Base-by-base conservation (phyloP, 1,284 basidiomycete genomes). In the Cryptococcus hybrid region DNA sequence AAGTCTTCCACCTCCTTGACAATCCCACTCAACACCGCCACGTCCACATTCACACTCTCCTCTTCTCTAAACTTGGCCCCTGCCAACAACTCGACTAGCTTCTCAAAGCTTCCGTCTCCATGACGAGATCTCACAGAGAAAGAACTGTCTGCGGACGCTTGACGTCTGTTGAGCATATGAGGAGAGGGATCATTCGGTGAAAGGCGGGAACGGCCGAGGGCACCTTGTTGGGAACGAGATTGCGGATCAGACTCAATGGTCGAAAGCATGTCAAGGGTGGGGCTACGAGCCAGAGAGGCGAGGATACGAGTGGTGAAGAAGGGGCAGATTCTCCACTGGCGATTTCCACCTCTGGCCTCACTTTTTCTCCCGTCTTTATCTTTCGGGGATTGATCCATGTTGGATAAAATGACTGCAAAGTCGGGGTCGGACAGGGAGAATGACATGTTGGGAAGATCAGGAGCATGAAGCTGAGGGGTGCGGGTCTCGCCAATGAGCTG, bases 11-110 rank as follows among this genome's bases (percentile, higher is more conserved):
- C 78, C 57, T 87, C 84, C 42, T 78, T 78, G 38, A 94, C 70
- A 15, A 94, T 84, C 11, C 84, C 83, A 69, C 89, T 87, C 24
- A 94, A 81, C 58, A 95, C 85, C 47, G 79, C 82, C 34, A 85
- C 81, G 65, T 94, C 90, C 43, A 97, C 80, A 66, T 84, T 84
- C 40, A 94, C 80, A 53, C 86, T 85, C 52, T 84, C 82, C 9
- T 82, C 81, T 3, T 84, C 84, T 52, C 83, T 82, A 49, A 86
- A 84, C 60, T 82, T 84, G 7, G 88, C 86, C 58, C 86, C 83
- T 2, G 82, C 77, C 43, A 92, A 73, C 11, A 85, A 81, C 18
- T 71, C 69, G 4, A 67, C 65, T 6, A 76, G 49, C 3, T 54
- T 38, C 5, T 55, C 39, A 44, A 74, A 69, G 3, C 70, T 65